A percentile compares a stretch with the other conserved stretches of the same genome.
phyloP scores from a whole-genome alignment of 495 filamentous ascomycete species.

The Aspergillus wentii region DNA sequence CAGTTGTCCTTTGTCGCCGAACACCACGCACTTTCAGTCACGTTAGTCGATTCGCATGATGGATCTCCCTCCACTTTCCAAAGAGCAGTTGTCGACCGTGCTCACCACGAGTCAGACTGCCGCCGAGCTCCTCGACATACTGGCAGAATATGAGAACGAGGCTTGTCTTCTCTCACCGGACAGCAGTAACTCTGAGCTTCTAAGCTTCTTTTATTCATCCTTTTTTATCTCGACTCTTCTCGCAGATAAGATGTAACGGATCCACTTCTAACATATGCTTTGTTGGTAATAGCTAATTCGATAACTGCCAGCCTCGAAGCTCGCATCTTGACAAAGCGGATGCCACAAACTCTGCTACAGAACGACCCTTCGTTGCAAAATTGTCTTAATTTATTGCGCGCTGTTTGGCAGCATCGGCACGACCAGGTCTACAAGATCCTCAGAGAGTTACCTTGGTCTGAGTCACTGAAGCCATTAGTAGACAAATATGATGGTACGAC shows the following conservation, averaged over 20 bases:
- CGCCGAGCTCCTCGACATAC: constrained; percentile 35
- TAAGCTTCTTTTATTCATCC: constrained; percentile 45
- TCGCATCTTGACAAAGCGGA: constrained; percentile 44
- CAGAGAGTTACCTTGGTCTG: constrained; percentile 39
- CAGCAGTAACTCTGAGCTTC: constrained; percentile 19
- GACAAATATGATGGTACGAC: constrained; percentile 38
- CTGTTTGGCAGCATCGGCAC: constrained; percentile 46
- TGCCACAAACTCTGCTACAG: constrained; percentile 32
- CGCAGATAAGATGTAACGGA: constrained; percentile 43
- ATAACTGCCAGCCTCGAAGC: constrained; percentile 35
- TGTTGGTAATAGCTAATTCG: constrained; percentile 4
- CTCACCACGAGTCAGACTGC: constrained; percentile 28
- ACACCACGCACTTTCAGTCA: too few species aligned
- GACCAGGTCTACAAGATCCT: constrained; percentile 38
- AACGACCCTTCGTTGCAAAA: constrained; percentile 40
- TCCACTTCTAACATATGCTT: not conserved
- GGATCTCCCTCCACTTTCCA: constrained; percentile 29
- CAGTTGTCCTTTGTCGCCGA: too few species aligned
- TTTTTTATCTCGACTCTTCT: constrained; percentile 51
- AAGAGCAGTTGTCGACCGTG: constrained; percentile 35
- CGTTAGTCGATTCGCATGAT: too few species aligned
- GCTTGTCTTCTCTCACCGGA: constrained; percentile 29
- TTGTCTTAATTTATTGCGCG: constrained; percentile 40
- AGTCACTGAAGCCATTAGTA: constrained; percentile 31
- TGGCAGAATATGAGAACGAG: constrained; percentile 41